Percentiles rank a stretch among this genome's conserved stretches.
phyloP scores from a whole-genome alignment of 768 basidiomycete species.

The Botryobasidium botryosum region DNA sequence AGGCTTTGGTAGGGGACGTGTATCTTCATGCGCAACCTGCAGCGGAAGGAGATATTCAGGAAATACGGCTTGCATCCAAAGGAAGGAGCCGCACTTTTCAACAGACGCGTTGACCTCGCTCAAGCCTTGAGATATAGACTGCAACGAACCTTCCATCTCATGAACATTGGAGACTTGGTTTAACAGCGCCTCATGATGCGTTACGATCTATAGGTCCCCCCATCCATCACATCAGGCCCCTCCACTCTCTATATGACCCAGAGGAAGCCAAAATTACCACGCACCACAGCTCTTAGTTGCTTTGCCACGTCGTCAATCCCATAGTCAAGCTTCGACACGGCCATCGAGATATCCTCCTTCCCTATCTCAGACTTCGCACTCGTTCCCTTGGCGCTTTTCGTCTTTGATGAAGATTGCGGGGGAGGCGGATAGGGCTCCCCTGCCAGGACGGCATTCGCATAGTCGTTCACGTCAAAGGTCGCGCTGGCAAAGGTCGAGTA shows the following conservation, averaged over 20 bases:
- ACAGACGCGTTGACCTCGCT: conserved; percentile 58
- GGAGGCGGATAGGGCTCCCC: conserved; percentile 49
- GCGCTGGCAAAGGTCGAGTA: conserved; percentile 56
- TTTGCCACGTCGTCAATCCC: conserved; percentile 85
- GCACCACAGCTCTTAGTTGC: conserved; percentile 71
- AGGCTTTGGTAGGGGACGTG: conserved; percentile 68
- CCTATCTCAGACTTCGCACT: conserved; percentile 13
- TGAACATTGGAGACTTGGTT: conserved; percentile 62
- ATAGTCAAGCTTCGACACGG: conserved; percentile 71
- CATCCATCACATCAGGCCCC: not conserved
- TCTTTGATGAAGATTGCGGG: too few relatives aligned
- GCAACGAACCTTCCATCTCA: conserved; percentile 51
- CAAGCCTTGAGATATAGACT: conserved; percentile 49
- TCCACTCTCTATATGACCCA: not conserved
- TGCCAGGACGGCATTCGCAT: conserved; percentile 79
- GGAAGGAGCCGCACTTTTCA: conserved; percentile 38
- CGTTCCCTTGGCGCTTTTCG: conserved; percentile 1
- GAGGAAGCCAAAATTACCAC: too few relatives aligned
- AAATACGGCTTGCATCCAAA: conserved; percentile 13
- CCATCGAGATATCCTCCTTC: conserved; percentile 78
- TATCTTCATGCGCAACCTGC: conserved; percentile 71
- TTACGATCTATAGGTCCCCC: conserved; percentile 56
- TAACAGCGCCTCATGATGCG: conserved; percentile 69
- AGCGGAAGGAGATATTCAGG: conserved; percentile 11
- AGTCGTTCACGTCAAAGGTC: conserved; percentile 75